phyloP scores from a whole-genome alignment of 1,139 yeast genomes.

The Pichia sp. region DNA sequence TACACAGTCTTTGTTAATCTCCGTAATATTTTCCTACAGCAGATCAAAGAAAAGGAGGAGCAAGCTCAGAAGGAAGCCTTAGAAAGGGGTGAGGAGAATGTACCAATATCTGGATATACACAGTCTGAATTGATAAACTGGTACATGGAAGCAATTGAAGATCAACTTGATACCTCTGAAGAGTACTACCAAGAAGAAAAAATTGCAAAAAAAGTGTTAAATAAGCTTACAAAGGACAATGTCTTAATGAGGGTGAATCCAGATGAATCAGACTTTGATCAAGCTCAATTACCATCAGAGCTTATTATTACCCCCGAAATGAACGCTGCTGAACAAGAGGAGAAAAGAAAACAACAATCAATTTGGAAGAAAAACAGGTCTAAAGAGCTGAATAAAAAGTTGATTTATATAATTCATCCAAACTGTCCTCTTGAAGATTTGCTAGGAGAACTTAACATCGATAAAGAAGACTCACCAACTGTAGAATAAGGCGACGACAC shows the following conservation, averaged over 20 bases:
- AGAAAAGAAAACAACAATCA: conserved; percentile 23
- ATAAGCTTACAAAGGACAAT: conserved; percentile 77
- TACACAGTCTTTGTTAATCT: conserved; percentile 83
- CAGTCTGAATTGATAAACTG: conserved; percentile 67
- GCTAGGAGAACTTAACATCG: conserved; percentile 23
- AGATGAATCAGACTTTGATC: conserved; percentile 37
- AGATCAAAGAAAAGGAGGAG: conserved; percentile 47
- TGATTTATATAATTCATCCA: conserved; percentile 78
- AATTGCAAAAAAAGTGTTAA: conserved; percentile 72
- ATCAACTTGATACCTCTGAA: conserved; percentile 59
- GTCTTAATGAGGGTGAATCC: conserved; percentile 78
- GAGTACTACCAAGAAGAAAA: conserved; percentile 67
- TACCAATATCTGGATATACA: conserved; percentile 46
- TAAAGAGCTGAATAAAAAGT: conserved; percentile 28
- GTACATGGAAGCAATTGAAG: conserved; percentile 74
- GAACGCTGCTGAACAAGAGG: conserved; percentile 26
- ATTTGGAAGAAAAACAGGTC: conserved; percentile 21
- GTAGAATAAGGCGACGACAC: neutral
- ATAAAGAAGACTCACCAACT: conserved; percentile 10
- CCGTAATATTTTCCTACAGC: conserved; percentile 72
- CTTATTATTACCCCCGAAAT: conserved; percentile 19
- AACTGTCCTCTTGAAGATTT: conserved; percentile 70
- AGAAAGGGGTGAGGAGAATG: conserved; percentile 34
- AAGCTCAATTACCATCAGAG: conserved; percentile 20
- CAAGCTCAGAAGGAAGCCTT: conserved; percentile 29